Evolutionary conservation across 208 protist species (phyloP).

Genomic region (Naegleria gruberi): DNA sequence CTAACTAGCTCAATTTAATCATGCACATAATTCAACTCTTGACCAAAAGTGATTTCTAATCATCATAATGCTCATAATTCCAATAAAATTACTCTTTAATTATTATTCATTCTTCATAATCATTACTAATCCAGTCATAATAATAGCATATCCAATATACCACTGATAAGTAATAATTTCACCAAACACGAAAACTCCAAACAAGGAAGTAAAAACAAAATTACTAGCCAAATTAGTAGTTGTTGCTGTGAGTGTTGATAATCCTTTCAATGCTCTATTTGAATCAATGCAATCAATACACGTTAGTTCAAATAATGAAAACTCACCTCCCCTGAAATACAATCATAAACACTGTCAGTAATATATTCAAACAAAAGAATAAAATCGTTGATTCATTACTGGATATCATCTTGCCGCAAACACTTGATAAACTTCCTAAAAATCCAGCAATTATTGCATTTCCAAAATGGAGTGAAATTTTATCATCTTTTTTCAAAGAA

Average conservation of each 20-base stretch:
- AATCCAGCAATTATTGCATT: neutral
- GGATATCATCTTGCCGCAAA: neutral
- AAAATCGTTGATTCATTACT: neutral
- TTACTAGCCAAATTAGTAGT: neutral
- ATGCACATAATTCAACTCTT: too few relatives aligned
- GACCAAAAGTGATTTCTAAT: too few relatives aligned
- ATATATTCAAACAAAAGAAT: neutral
- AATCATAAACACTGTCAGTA: neutral
- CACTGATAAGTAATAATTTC: neutral
- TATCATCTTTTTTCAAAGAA: too few relatives aligned
- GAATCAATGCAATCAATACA: neutral
- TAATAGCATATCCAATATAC: neutral
- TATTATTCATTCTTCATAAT: neutral
- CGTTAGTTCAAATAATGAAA: neutral
- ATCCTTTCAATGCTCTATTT: neutral
- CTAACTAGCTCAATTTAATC: too few relatives aligned
- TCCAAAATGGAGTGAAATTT: neutral
- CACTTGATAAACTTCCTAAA: neutral
- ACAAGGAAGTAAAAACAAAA: neutral
- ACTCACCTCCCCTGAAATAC: neutral
- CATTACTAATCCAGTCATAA: neutral
- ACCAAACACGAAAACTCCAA: neutral
- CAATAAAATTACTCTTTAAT: neutral
- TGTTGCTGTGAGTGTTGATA: neutral
- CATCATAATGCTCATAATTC: too few relatives aligned